Evolutionary conservation across 78 protist genomes (phyloP).

Genomic region (Planoprotostelium fungivorum): DNA sequence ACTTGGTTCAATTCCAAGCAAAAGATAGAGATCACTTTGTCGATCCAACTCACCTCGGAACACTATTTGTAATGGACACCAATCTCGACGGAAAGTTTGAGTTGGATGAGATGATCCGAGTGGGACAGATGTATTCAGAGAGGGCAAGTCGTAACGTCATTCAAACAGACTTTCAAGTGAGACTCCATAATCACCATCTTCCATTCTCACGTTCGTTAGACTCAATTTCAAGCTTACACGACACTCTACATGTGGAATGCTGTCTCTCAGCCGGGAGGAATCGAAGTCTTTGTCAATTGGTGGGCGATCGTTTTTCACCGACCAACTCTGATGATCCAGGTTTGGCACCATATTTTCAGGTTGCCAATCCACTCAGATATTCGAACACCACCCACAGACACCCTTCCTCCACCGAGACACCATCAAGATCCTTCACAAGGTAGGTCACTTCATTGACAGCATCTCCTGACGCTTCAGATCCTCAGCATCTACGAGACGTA

Average conservation of each 20-base stretch:
- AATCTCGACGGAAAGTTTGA: constrained; percentile 35
- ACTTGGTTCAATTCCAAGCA: not conserved
- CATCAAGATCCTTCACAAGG: constrained; percentile 46
- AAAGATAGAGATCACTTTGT: constrained; percentile 3
- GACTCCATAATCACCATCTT: not conserved
- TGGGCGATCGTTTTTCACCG: not conserved
- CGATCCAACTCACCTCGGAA: constrained; percentile 42
- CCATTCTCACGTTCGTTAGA: not conserved
- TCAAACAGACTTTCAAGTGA: constrained; percentile 27
- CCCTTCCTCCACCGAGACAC: constrained; percentile 40
- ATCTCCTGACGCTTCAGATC: constrained; percentile 13
- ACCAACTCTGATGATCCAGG: not conserved
- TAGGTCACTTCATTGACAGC: not conserved
- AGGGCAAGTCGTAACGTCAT: constrained; percentile 48
- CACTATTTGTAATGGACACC: constrained; percentile 51
- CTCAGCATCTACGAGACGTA: constrained; percentile 45
- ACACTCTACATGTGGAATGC: constrained; percentile 66
- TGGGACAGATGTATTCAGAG: constrained; percentile 27
- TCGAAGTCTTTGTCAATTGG: constrained; percentile 55
- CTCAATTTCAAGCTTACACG: constrained; percentile 50
- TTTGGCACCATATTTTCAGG: not conserved
- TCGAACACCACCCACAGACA: constrained; percentile 11
- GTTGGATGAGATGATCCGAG: constrained; percentile 33
- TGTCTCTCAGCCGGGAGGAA: constrained; percentile 37
- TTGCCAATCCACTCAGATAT: constrained; percentile 7